A percentile compares a stretch with the other conserved stretches of the same genome.
These are phyloP conservation scores for Clavulina sp. DNA, from an alignment of 768 basidiomycete species.

Conservation along the genomic window DNA sequence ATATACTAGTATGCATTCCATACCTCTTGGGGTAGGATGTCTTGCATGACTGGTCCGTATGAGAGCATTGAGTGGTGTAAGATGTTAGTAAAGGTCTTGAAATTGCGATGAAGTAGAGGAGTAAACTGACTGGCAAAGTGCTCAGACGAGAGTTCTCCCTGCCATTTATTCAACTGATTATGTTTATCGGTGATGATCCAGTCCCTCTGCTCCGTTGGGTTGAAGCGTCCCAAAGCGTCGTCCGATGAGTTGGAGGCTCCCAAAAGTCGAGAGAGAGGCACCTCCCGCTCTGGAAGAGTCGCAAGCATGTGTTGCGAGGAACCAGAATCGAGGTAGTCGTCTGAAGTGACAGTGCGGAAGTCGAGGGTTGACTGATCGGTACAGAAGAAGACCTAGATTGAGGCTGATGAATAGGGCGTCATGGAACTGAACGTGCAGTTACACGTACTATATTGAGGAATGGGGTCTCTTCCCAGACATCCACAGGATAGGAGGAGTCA, in stretches of 20 bases:
- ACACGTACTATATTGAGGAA: slow-evolving; percentile 57
- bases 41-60: background rate
- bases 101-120: no score
- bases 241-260: slow-evolving; percentile 13
- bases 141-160: slow-evolving; percentile 40
- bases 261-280: slow-evolving; percentile 24
- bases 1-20: background rate
- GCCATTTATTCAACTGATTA: slow-evolving; percentile 49
- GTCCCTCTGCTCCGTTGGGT: slow-evolving; percentile 23
- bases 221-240: slow-evolving; percentile 12
- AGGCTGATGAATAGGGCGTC: background rate
- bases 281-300: slow-evolving; percentile 34
- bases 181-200: slow-evolving; percentile 43
- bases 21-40: background rate
- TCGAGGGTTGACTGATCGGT: slow-evolving; percentile 36
- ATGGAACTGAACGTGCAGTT: background rate
- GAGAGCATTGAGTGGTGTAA: no score
- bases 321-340: slow-evolving; percentile 52
- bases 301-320: slow-evolving; percentile 45
- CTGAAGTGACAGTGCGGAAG: slow-evolving; percentile 36
- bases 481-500: slow-evolving; percentile 39
- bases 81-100: no score
- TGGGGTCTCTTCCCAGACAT: slow-evolving; percentile 28
- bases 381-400: slow-evolving; percentile 64
- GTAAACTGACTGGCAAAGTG: no score